phyloP scores from a whole-genome alignment of 345 rosid species.

The Aegle marmelos region DNA sequence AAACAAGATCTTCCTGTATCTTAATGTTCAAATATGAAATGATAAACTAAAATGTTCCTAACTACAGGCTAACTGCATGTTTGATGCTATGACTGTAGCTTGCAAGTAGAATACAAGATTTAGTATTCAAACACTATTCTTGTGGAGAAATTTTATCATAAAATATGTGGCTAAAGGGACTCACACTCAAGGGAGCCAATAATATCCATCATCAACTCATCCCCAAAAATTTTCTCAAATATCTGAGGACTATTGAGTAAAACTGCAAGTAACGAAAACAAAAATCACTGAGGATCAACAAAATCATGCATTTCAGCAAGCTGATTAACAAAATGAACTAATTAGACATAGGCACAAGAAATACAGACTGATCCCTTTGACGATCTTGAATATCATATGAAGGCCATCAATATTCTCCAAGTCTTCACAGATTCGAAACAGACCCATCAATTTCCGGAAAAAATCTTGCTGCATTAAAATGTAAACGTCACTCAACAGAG shows the following conservation, averaged over 20 bases:
- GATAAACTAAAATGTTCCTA: neutral
- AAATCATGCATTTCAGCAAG: constrained; percentile 14
- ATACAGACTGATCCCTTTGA: constrained; percentile 77
- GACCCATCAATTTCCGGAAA: constrained; percentile 68
- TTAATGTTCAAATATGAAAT: neutral
- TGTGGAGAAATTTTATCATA: neutral
- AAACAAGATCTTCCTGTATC: neutral
- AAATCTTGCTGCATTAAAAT: constrained; percentile 62
- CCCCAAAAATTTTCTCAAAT: constrained; percentile 77
- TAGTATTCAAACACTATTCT: constrained; percentile 4
- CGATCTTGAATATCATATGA: constrained; percentile 77
- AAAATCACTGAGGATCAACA: constrained; percentile 14
- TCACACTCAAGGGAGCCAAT: constrained; percentile 95
- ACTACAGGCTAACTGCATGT: neutral
- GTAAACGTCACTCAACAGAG: constrained; percentile 12
- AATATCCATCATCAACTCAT: constrained; percentile 80
- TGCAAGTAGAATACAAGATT: neutral
- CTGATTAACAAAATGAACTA: constrained; percentile 6
- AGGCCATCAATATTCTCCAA: constrained; percentile 59
- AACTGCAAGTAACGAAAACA: constrained; percentile 51
- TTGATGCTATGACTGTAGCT: neutral
- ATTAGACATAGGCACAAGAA: constrained; percentile 11
- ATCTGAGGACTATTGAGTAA: constrained; percentile 74
- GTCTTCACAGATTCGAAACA: constrained; percentile 72
- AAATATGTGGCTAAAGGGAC: constrained; percentile 18